Percentiles rank a stretch among this genome's conserved stretches.
These are phyloP conservation scores for Ustilago bromivora DNA, from an alignment of 1,284 basidiomycete genomes.

Conservation along the genomic window DNA sequence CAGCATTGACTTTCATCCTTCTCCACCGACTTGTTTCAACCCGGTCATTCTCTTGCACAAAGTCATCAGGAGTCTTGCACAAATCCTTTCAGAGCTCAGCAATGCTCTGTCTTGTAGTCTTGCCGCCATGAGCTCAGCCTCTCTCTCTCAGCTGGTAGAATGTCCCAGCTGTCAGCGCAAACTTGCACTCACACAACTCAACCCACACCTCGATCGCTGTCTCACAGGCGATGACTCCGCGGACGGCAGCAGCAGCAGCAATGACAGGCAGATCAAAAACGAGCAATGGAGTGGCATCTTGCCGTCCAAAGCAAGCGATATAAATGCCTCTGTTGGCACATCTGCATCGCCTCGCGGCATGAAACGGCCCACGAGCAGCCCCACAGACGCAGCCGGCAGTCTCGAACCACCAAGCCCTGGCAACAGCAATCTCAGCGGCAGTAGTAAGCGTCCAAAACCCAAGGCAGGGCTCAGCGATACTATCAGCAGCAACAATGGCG, in stretches of 20 bases:
- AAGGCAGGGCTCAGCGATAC: not conserved
- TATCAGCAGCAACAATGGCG: not conserved
- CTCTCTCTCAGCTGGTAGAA: constrained; percentile 42
- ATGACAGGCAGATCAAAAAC: constrained; percentile 9
- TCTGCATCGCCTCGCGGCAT: constrained; percentile 13
- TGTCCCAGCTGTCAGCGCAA: constrained; percentile 57
- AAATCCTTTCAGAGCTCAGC: not conserved
- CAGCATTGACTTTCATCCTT: not conserved
- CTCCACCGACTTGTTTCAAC: not conserved
- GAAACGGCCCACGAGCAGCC: constrained; percentile 11
- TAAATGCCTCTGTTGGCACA: not conserved
- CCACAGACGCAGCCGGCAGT: no score
- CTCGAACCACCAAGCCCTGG: no score
- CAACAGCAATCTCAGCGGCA: no score
- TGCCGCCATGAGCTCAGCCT: constrained; percentile 25
- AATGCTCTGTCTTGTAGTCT: not conserved
- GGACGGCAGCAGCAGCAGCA: constrained; percentile 3
- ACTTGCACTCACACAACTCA: constrained; percentile 56
- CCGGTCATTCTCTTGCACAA: no score
- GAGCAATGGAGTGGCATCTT: constrained; percentile 38
- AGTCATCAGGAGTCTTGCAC: no score
- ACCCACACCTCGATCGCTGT: constrained; percentile 63
- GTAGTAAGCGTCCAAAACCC: constrained; percentile 14
- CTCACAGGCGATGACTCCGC: constrained; percentile 24
- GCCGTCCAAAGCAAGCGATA: not conserved